Evolutionary conservation across 116 monocot genomes (phyloP).

Genomic region (Posidonia oceanica): DNA sequence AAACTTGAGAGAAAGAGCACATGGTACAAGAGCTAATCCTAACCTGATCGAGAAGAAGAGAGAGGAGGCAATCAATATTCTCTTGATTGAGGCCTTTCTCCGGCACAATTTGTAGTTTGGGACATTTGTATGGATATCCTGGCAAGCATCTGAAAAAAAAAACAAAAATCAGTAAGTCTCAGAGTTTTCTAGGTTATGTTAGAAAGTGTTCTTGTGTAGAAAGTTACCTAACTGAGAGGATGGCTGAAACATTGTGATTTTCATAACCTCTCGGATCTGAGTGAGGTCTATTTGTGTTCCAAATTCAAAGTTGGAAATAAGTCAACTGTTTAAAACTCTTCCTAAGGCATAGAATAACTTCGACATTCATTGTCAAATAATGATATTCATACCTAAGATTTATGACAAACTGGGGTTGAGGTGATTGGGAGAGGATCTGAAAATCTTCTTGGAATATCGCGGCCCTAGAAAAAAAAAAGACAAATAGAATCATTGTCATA

Average conservation of each 20-base stretch:
- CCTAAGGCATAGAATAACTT: neutral
- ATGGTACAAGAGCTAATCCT: neutral
- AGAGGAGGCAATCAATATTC: constrained; percentile 46
- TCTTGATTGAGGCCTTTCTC: constrained; percentile 62
- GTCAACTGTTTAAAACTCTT: neutral
- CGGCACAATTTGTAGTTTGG: constrained; percentile 59
- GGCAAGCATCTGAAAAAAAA: constrained; percentile 46
- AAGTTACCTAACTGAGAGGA: constrained; percentile 61
- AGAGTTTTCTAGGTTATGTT: neutral
- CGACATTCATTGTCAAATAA: neutral
- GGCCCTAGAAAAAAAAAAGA: constrained; percentile 25
- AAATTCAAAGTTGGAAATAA: constrained; percentile 7
- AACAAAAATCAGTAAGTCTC: neutral
- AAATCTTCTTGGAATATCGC: constrained; percentile 88
- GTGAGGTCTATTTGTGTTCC: constrained; percentile 49
- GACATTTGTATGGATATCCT: constrained; percentile 90
- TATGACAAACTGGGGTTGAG: constrained; percentile 40
- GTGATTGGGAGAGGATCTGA: constrained; percentile 39
- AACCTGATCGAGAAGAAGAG: constrained; percentile 90
- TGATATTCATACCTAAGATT: constrained; percentile 47
- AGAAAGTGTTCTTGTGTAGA: neutral
- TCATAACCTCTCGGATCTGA: constrained; percentile 44
- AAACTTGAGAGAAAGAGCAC: no score
- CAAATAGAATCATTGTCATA: neutral
- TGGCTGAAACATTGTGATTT: constrained; percentile 50